Evolutionary conservation across 1,284 basidiomycete genomes (phyloP).

Genomic region (Lignosus rhinocerotis): DNA sequence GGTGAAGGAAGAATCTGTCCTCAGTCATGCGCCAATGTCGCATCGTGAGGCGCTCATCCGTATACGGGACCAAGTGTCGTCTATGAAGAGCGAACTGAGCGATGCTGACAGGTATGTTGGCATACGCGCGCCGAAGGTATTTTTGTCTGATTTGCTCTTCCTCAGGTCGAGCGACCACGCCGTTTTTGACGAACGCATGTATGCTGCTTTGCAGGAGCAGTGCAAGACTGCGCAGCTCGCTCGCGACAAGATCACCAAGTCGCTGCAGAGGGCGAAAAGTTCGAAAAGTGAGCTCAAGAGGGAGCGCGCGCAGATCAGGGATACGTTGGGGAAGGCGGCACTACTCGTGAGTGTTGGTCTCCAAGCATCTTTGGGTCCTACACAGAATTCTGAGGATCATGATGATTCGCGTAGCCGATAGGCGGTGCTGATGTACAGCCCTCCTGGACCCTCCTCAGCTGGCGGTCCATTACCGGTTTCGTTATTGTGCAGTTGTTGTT

Average conservation of each 20-base stretch:
- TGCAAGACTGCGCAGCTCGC: constrained; percentile 52
- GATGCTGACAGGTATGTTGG: constrained; percentile 52
- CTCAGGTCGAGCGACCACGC: constrained; percentile 13
- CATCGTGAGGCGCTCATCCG: constrained; percentile 54
- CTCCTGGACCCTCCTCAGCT: constrained; percentile 27
- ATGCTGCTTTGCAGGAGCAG: constrained; percentile 53
- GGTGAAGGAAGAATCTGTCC: constrained; percentile 13
- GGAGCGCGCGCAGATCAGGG: constrained; percentile 38
- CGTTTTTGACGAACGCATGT: constrained; percentile 41
- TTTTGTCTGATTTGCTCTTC: constrained; percentile 19
- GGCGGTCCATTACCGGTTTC: constrained; percentile 27
- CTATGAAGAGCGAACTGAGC: constrained; percentile 54
- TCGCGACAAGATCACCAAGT: constrained; percentile 45
- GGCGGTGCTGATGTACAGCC: constrained; percentile 14
- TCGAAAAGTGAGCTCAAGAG: constrained; percentile 31
- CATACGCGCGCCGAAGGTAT: constrained; percentile 13
- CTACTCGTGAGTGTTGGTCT: constrained; percentile 31
- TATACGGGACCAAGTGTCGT: constrained; percentile 56
- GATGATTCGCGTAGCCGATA: constrained; percentile 8
- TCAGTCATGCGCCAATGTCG: constrained; percentile 38
- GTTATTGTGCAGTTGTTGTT: constrained; percentile 28
- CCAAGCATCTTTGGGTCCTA: not conserved
- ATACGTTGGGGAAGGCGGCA: constrained; percentile 39
- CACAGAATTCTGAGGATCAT: constrained; percentile 1
- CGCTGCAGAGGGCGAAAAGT: constrained; percentile 39